phyloP scores from a whole-genome alignment of 345 rosid species.

The Brassica nigra region DNA sequence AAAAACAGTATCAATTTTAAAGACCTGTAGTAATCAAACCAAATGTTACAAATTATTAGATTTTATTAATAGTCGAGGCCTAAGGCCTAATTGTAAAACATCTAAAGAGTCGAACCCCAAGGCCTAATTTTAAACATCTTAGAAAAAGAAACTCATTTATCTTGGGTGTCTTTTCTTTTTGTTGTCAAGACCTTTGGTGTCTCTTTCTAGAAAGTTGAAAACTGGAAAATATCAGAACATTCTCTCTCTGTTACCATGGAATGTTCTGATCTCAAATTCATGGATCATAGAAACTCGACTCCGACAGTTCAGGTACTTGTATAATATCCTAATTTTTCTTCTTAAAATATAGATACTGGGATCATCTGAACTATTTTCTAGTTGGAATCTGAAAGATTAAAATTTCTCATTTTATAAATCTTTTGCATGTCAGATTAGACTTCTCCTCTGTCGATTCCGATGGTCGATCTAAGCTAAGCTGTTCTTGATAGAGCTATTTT shows the following conservation, averaged over 20 bases:
- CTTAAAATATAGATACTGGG: not conserved
- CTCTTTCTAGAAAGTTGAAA: not conserved
- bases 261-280: not conserved
- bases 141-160: too few species aligned
- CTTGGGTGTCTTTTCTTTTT: too few species aligned
- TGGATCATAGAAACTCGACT: not conserved
- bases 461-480: not conserved
- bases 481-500: not conserved
- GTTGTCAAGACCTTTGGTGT: not conserved
- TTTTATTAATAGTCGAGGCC: too few species aligned
- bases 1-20: too few species aligned
- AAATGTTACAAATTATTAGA: too few species aligned
- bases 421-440: not conserved
- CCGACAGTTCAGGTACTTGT: not conserved
- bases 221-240: not conserved
- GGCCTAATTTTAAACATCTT: too few species aligned
- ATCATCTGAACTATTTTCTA: not conserved
- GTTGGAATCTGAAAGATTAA: not conserved
- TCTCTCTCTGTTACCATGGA: not conserved
- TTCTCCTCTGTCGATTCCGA: not conserved
- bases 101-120: too few species aligned
- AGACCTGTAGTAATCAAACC: too few species aligned
- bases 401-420: not conserved
- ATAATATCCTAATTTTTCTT: not conserved
- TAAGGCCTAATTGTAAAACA: too few species aligned